Evolutionary conservation across 2,329 filamentous ascomycete genomes (phyloP).

Genomic region (Hawksworthiomyces lignivorus): DNA sequence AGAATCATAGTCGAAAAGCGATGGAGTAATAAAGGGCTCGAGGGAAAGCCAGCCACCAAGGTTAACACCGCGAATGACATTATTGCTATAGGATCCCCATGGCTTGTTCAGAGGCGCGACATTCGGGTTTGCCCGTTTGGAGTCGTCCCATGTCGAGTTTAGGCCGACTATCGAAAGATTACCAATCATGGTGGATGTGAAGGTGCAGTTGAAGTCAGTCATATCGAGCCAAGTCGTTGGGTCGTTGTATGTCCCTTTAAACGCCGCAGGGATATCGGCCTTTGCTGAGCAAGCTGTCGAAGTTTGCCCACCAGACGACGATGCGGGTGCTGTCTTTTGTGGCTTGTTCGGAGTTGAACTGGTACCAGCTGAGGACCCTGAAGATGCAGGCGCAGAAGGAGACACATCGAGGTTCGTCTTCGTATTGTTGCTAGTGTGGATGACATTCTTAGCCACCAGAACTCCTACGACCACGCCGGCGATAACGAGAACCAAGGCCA

Average conservation of each 20-base stretch:
- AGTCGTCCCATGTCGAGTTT: slow-evolving; percentile 78
- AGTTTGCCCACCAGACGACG: too few species aligned
- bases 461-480: slow-evolving; percentile 6
- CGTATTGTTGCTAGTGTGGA: not conserved
- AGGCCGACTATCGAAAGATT: slow-evolving; percentile 83
- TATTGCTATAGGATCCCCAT: slow-evolving; percentile 68
- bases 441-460: slow-evolving; percentile 4
- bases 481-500: not conserved
- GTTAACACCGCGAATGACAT: slow-evolving; percentile 81
- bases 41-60: slow-evolving; percentile 87
- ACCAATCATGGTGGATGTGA: slow-evolving; percentile 75
- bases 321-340: not conserved
- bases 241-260: slow-evolving; percentile 6
- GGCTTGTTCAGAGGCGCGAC: slow-evolving; percentile 68
- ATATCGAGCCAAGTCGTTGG: slow-evolving; percentile 46
- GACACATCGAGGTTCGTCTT: not conserved
- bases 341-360: not conserved
- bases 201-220: slow-evolving; percentile 84
- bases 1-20: slow-evolving; percentile 65
- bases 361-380: not conserved
- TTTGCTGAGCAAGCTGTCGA: not conserved
- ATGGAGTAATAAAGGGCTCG: slow-evolving; percentile 91
- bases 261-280: not conserved
- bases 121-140: slow-evolving; percentile 64
- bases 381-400: not conserved